phyloP scores from a whole-genome alignment of 1,284 basidiomycete genomes.

The Coriolopsis trogii region DNA sequence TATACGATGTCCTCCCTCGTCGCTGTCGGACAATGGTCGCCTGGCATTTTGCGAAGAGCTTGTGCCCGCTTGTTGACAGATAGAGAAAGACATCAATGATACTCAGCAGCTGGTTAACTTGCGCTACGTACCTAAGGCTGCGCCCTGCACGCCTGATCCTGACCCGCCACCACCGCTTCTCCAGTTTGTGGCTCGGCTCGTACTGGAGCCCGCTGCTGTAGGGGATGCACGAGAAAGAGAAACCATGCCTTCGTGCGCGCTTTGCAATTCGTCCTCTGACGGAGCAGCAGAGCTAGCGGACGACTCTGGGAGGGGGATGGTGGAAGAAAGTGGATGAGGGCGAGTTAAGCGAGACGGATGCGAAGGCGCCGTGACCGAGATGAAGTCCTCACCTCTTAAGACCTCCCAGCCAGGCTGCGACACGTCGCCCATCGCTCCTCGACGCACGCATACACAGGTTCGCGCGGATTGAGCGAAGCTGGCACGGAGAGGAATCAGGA shows the following conservation, averaged over 20 bases:
- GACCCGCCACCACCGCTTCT: background rate
- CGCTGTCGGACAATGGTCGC: constrained; percentile 2
- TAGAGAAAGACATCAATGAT: background rate
- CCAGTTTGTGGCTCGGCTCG: background rate
- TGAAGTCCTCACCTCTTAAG: too few relatives aligned
- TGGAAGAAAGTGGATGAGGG: too few relatives aligned
- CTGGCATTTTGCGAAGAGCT: background rate
- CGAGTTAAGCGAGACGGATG: too few relatives aligned
- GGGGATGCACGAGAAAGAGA: background rate
- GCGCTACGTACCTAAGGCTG: background rate
- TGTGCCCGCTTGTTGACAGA: background rate
- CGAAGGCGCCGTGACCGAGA: too few relatives aligned
- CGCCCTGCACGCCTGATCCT: background rate
- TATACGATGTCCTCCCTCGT: constrained; percentile 5
- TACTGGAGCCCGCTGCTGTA: background rate
- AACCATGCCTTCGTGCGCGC: constrained; percentile 12
- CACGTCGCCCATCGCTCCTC: too few relatives aligned
- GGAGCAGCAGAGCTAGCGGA: background rate
- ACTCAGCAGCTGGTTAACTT: too few relatives aligned
- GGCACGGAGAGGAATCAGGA: too few relatives aligned
- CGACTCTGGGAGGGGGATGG: background rate
- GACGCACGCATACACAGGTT: too few relatives aligned
- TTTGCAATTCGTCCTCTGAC: background rate
- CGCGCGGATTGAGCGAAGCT: too few relatives aligned
- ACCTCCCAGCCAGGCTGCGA: too few relatives aligned